Percentiles rank a stretch among this genome's conserved stretches.
phyloP scores from a whole-genome alignment of 768 basidiomycete genomes.

The Serpula lacrymans region DNA sequence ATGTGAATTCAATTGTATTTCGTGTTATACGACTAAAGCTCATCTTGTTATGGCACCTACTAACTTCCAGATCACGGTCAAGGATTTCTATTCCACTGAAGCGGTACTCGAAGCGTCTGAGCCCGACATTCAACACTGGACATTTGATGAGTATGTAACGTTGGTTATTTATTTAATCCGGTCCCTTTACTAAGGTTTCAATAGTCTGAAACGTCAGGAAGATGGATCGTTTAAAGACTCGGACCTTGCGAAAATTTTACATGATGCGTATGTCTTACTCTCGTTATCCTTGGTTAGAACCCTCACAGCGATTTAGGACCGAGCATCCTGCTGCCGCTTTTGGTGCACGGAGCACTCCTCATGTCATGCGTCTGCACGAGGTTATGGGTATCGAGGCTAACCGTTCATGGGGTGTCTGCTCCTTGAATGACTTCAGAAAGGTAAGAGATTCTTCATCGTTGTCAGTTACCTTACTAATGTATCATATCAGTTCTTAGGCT shows the following conservation, averaged over 20 bases:
- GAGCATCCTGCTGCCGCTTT: conserved; percentile 71
- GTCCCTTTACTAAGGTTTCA: no score
- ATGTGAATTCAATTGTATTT: neutral
- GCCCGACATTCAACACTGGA: conserved; percentile 58
- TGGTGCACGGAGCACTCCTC: conserved; percentile 73
- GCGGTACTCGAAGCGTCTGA: conserved; percentile 35
- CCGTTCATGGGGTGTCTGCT: conserved; percentile 77
- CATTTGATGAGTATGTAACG: conserved; percentile 52
- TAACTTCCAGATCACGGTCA: conserved; percentile 31
- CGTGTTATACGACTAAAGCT: neutral
- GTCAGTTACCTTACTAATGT: neutral
- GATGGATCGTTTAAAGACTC: conserved; percentile 66
- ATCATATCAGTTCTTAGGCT: conserved; percentile 56
- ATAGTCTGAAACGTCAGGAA: conserved; percentile 56
- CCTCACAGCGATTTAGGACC: conserved; percentile 41
- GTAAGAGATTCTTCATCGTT: conserved; percentile 22
- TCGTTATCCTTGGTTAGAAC: neutral
- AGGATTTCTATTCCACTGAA: conserved; percentile 52
- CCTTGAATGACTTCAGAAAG: conserved; percentile 80
- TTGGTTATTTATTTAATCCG: conserved; percentile 5
- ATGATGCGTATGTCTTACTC: conserved; percentile 54
- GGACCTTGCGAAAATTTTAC: conserved; percentile 63
- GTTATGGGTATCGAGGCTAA: conserved; percentile 82
- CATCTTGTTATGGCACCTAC: neutral
- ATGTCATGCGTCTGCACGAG: conserved; percentile 72